Evolutionary conservation across 2,329 filamentous ascomycete genomes (phyloP), one percentile per base, ranked within the genome.

Genomic region (Daldinia sp.): DNA sequence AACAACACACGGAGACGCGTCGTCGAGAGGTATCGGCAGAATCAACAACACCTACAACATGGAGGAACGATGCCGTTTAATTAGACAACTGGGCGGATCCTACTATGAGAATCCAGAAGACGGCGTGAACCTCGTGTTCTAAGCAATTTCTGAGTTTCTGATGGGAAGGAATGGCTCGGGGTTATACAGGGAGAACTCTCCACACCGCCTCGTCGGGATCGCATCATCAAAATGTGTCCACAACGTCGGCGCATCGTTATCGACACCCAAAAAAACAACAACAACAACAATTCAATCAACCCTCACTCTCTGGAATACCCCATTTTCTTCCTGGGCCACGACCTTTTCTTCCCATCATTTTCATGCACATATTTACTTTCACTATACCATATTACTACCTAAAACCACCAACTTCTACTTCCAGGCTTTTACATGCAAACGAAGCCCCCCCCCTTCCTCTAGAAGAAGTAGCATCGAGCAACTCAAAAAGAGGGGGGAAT

Each of bases 21-120:
- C 65, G 15, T 61, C 63, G 30, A 59, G 68, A 51, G 68, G 68
- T 2, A 55, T 68, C 50, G 68, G 68, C 39, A 57, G 68, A 46
- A 70, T 70, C 65, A 68, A 68, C 59, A 70, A 70, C 30, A 61
- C 61, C 23, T 55, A 65, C 39, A 68, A 61, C 20, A 70, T 70
- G 68, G 68, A 70, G 37, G 68, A 70, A 53, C 65, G 65, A 4
- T 70, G 68, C 33, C 65, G 68, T 7, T 10, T 70, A 28, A 70
- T 70, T 18, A 51, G 56, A 18, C 60, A 70, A 35, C 60, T 70
- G 65, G 68, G 68, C 26, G 68, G 68, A 10, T 58, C 41, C 4
- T 70, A 57, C 26, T 68, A 65, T 44, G 65, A 68, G 28, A 64
- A 70, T 23, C 68, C 68, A 18, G 56, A 66, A 63, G 65, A 70